These are phyloP conservation scores for Dendrocalamus sinicus DNA, from an alignment of 176 grass and related monocot genomes.

Conservation along the genomic window DNA sequence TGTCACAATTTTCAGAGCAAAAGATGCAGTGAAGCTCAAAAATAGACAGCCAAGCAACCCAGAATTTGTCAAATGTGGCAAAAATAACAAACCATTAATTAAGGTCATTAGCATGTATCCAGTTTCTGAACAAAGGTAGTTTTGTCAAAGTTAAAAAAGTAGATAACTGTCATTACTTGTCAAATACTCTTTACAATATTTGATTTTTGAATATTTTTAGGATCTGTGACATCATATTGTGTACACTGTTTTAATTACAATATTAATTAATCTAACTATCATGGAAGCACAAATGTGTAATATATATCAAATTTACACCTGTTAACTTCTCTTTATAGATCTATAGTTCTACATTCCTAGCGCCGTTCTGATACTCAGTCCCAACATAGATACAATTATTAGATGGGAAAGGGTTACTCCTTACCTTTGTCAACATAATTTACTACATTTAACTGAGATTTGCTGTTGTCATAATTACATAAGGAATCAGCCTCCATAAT, in stretches of 20 bases:
- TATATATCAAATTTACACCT: neutral
- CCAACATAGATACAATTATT: constrained; percentile 21
- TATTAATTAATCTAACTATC: neutral
- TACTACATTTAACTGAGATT: constrained; percentile 56
- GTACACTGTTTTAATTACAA: neutral
- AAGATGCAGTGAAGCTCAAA: neutral
- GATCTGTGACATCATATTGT: neutral
- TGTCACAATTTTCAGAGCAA: neutral
- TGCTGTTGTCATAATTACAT: constrained; percentile 50
- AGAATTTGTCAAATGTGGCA: constrained; percentile 6
- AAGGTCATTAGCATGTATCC: neutral
- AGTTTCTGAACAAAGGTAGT: neutral
- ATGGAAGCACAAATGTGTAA: neutral
- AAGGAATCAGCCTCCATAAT: constrained; percentile 57
- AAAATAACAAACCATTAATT: neutral
- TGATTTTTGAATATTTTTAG: neutral
- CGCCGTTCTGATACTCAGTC: neutral
- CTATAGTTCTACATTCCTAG: neutral
- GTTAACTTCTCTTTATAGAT: neutral
- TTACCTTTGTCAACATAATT: constrained; percentile 67
- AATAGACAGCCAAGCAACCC: neutral
- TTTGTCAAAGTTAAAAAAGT: neutral
- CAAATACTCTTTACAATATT: neutral
- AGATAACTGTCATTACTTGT: neutral
- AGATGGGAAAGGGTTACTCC: neutral